Conservation (phyloP, 202 grass and related monocot species). For the Setaria viridis region DNA sequence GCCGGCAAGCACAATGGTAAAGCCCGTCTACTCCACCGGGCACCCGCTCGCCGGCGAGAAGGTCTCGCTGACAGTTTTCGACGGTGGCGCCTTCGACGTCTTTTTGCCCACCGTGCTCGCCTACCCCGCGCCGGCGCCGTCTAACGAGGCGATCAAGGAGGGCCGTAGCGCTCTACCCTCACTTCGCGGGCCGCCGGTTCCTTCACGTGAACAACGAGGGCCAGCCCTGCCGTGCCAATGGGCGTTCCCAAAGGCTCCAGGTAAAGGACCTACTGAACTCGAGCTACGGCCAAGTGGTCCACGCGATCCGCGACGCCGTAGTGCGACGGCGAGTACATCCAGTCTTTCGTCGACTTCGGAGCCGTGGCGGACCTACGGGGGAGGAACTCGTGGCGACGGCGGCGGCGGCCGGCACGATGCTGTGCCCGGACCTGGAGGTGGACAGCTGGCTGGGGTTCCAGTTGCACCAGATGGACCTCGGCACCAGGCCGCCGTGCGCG, state of each 20-base stretch:
- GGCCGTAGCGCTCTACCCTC: conserved; percentile 37
- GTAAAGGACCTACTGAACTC: conserved; percentile 21
- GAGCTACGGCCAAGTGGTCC: background rate
- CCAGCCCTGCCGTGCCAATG: conserved; percentile 18
- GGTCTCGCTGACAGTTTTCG: conserved; percentile 54
- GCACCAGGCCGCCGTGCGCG: background rate
- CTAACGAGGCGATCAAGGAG: conserved; percentile 38
- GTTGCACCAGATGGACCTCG: background rate
- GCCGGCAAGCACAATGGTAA: background rate
- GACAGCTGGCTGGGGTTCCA: background rate
- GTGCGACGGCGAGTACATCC: background rate
- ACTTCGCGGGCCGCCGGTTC: conserved; percentile 37
- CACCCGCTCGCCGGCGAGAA: conserved; percentile 32
- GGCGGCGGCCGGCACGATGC: background rate
- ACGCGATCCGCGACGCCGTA: background rate
- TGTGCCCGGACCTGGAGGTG: background rate
- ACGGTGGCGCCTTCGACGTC: conserved; percentile 36
- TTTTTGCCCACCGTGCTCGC: conserved; percentile 42
- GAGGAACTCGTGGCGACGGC: background rate
- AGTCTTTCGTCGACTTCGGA: background rate
- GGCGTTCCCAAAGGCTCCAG: conserved; percentile 48
- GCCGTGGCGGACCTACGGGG: background rate
- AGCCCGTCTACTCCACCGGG: background rate
- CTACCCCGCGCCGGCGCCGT: conserved; percentile 44
- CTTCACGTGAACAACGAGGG: conserved; percentile 41